phyloP scores from a whole-genome alignment of 768 basidiomycete species.

The Calocybe gangraenosa region DNA sequence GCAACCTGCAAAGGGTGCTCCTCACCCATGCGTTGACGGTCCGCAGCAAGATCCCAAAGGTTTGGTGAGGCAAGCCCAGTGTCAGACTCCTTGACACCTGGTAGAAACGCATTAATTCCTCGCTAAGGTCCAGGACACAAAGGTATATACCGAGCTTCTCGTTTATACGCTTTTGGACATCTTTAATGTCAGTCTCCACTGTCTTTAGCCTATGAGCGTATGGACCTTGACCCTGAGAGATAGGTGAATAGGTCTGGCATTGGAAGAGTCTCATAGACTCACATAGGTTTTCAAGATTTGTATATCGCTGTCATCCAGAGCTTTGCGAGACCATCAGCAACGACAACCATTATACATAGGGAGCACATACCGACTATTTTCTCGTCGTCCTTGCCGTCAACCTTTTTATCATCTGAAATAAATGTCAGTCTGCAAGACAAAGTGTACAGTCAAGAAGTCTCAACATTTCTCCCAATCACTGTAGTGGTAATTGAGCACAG shows the following conservation, averaged over 20 bases:
- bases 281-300: conserved; percentile 99
- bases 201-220: conserved; percentile 87
- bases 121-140: background rate
- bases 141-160: conserved; percentile 81
- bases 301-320: conserved; percentile 96
- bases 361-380: conserved; percentile 75
- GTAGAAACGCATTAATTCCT: background rate
- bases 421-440: conserved; percentile 5
- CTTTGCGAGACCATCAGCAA: conserved; percentile 35
- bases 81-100: conserved; percentile 96
- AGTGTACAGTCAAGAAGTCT: conserved; percentile 15
- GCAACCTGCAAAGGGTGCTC: conserved; percentile 97
- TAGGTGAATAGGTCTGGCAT: background rate
- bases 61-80: conserved; percentile 97
- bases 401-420: conserved; percentile 73
- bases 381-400: conserved; percentile 85
- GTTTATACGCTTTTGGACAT: conserved; percentile 95
- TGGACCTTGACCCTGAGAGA: conserved; percentile 91
- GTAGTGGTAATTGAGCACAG: conserved; percentile 6
- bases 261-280: conserved; percentile 20
- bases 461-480: conserved; percentile 99
- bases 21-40: conserved; percentile 84
- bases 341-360: background rate
- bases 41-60: conserved; percentile 94
- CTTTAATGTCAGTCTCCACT: conserved; percentile 89